Evolutionary conservation across 83 land plant genomes (phyloP).

Genomic region (Picea abies): DNA sequence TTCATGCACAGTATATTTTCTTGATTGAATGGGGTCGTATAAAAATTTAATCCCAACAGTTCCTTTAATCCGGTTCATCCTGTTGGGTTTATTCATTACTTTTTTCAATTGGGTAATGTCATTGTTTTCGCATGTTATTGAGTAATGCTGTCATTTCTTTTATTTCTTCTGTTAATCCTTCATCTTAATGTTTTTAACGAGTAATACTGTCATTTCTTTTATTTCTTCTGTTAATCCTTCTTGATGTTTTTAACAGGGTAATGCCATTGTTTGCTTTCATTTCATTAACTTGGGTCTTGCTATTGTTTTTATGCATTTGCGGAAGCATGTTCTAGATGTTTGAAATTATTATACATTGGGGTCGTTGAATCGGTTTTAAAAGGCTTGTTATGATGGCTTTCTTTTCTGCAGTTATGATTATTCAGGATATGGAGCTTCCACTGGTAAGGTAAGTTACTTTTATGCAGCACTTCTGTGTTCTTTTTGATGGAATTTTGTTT

Average conservation of each 20-base stretch:
- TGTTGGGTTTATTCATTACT: no score
- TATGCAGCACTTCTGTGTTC: neutral
- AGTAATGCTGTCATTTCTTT: neutral
- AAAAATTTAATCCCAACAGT: no score
- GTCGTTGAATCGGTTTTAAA: neutral
- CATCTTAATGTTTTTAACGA: no score
- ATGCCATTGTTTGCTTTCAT: neutral
- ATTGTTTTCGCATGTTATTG: no score
- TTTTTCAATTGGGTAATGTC: no score
- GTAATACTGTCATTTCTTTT: neutral
- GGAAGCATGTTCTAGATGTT: neutral
- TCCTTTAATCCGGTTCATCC: no score
- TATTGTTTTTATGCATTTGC: neutral
- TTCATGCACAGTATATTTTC: no score
- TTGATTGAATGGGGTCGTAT: no score
- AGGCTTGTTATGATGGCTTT: neutral
- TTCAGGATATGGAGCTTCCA: conserved; percentile 78
- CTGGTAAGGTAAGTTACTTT: conserved; percentile 53
- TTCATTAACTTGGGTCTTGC: neutral
- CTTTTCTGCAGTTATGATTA: conserved; percentile 62
- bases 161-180: neutral
- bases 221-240: neutral
- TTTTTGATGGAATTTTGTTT: neutral
- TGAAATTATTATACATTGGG: neutral
- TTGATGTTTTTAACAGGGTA: neutral